Conservation (phyloP, 306 rosid species). For the Herpetospermum pedunculosum region DNA sequence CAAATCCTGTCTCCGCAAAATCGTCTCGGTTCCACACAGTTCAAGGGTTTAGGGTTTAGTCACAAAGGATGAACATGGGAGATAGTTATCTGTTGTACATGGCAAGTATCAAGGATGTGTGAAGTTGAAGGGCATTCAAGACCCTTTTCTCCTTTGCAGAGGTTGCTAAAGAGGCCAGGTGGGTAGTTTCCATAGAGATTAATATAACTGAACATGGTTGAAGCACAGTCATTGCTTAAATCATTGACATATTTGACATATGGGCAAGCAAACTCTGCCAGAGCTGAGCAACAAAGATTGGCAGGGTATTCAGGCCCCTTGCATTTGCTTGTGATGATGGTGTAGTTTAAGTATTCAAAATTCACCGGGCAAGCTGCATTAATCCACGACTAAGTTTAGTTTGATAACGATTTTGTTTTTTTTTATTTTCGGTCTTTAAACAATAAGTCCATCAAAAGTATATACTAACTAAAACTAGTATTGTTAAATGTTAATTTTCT, state of each 20-base stretch:
- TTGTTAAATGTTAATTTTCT: no score
- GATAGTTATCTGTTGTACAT: no score
- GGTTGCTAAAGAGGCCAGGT: conserved; percentile 57
- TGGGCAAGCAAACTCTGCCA: conserved; percentile 79
- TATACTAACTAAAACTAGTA: no score
- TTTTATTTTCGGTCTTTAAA: no score
- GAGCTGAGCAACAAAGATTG: conserved; percentile 36
- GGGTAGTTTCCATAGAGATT: conserved; percentile 84
- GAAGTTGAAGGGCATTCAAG: background rate
- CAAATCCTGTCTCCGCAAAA: no score
- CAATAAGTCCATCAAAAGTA: no score
- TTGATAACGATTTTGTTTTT: no score
- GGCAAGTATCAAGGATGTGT: no score
- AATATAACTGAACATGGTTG: conserved; percentile 92
- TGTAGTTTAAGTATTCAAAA: conserved; percentile 73
- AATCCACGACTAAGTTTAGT: background rate
- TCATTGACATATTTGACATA: conserved; percentile 51
- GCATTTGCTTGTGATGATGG: conserved; percentile 71
- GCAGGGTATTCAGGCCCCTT: conserved; percentile 68
- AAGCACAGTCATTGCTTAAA: conserved; percentile 59
- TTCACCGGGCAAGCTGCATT: conserved; percentile 79
- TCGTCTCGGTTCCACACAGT: no score
- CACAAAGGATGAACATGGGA: background rate
- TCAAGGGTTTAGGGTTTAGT: no score
- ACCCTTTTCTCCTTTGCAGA: background rate